Evolutionary conservation across 108 stramenopile species (phyloP).

Genomic region (Cyclotella atomus): DNA sequence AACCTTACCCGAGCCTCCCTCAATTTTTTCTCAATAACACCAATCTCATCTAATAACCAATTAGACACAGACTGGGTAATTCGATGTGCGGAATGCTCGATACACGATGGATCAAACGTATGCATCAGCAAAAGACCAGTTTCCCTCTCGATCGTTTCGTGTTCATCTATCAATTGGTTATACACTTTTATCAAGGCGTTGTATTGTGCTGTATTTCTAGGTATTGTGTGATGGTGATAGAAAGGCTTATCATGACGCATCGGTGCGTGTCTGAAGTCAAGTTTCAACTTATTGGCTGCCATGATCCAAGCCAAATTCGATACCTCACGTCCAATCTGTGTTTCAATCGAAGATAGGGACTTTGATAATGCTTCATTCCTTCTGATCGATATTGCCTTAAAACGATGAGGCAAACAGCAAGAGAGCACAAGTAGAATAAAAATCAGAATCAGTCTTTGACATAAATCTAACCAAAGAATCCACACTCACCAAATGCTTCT

Average conservation of each 20-base stretch:
- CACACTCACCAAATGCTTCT: constrained; percentile 38
- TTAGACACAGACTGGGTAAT: constrained; percentile 43
- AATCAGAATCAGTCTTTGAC: too few relatives aligned
- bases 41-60: constrained; percentile 49
- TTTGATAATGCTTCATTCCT: constrained; percentile 30
- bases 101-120: constrained; percentile 43
- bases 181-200: constrained; percentile 48
- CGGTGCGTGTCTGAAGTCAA: neutral
- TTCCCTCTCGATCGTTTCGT: constrained; percentile 46
- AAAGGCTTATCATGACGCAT: neutral
- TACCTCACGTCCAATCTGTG: constrained; percentile 17
- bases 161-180: constrained; percentile 56
- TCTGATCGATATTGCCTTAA: constrained; percentile 28
- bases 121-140: constrained; percentile 27
- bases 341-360: constrained; percentile 23
- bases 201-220: constrained; percentile 34
- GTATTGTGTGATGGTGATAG: constrained; percentile 3
- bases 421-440: too few relatives aligned
- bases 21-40: constrained; percentile 7
- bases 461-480: neutral
- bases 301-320: constrained; percentile 32
- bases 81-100: constrained; percentile 38
- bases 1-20: too few relatives aligned
- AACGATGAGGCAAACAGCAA: neutral
- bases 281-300: constrained; percentile 32